Evolutionary conservation across 352 stramenopile genomes (phyloP), one percentile per base, ranked within the genome.

Genomic region (Phytophthora lateralis): DNA sequence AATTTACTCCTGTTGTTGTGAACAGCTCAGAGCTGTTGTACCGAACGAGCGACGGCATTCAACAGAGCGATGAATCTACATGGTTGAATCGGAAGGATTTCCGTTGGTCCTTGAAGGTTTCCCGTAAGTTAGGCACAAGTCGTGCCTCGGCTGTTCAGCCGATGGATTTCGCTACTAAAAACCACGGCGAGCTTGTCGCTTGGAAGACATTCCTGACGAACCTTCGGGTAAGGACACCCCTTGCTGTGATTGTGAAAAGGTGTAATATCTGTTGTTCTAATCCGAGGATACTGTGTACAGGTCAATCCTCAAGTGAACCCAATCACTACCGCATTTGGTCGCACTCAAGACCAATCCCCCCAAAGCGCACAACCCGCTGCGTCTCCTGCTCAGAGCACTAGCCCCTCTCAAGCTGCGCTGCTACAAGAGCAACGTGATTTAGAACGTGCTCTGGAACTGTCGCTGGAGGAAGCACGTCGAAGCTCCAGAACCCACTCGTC

Each of bases 31-130:
- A 94, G 51, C 63, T 91, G 41, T 56, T 94, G 41, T 94, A 90
- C 53, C 75, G 65, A 24, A 63, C 73, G 4, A 76, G 53, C 21
- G 81, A 92, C 46, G 82, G 80, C 0, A 71, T 94, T 32, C 69
- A 89, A 39, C 66, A 84, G 12, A 86, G 59, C 53, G 67, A 69
- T 7, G 74, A 89, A 18, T 35, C 39, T 30, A 88, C 78, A 14
- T 94, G 85, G 85, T 80, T 94, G 21, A 80, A 81, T 26, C 77
- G 80, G 15, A 84, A 81, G 37, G 80, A 92, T 14, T 87, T 84
- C 47, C 82, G 82, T 1, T 79, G 92, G 24, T 79, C 82, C 6
- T 60, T 94, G 15, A 80, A 73, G 27, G 82, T 71, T 15, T 87
- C 75, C 35, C 75, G 59, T 12, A 94, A 94, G 59, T 64, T 76